Evolutionary conservation across 2,329 filamentous ascomycete species (phyloP), one percentile per base, ranked within the genome.

Genomic region (Colletotrichum tabaci): DNA sequence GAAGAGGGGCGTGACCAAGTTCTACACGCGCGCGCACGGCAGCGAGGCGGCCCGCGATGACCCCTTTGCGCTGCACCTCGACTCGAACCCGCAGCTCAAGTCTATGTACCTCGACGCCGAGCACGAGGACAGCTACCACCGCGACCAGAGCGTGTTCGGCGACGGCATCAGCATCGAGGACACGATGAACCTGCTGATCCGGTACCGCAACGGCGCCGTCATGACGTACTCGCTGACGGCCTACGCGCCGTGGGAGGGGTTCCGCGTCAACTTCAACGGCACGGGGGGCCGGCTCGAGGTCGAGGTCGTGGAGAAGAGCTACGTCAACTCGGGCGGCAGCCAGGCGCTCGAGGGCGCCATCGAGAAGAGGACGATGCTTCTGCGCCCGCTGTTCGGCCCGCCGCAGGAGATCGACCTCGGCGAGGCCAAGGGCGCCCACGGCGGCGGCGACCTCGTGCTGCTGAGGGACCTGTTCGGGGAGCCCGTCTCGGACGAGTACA

Each of bases 151-250:
- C 74, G 88, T 90, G 0, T 91, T 91, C 65, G 84, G 87, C 0
- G 89, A 91, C 71, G 90, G 89, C 1, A 90, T 91, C 66, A 90
- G 84, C 74, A 91, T 91, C 69, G 89, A 91, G 77, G 90, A 91
- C 75, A 91, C 89, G 0, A 90, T 91, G 88, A 88, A 84, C 49
- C 79, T 91, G 30, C 81, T 91, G 56, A 87, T 91, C 26, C 82
- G 85, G 61, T 91, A 91, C 75, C 81, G 82, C 21, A 88, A 84
- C 62, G 87, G 88, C 2, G 88, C 88, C 0, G 85, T 88, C 35
- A 79, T 91, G 77, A 90, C 89, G 0, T 91, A 91, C 75, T 89
- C 84, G 26, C 80, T 89, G 13, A 88, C 86, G 1, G 89, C 89
- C 0, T 91, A 91, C 68, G 88, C 89, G 4, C 90, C 90, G 0